Conservation (phyloP, 2,329 filamentous ascomycete species). For the Coleophoma eucalyptorum region DNA sequence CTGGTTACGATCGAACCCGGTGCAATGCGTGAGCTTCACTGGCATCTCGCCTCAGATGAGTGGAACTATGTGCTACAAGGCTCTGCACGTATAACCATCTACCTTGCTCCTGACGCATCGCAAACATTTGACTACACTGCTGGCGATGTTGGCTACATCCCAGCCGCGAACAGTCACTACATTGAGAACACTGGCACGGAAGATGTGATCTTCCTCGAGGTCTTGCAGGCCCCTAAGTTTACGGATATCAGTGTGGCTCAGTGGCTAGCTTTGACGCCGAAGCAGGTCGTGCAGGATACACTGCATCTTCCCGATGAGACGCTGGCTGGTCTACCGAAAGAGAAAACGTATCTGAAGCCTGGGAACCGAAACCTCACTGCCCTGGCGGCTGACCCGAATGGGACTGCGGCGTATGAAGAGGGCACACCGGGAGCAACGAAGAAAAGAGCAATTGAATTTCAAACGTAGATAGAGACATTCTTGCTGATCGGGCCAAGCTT, state of each 20-base stretch:
- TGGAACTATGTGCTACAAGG: slow-evolving; percentile 59
- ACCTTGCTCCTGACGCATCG: slow-evolving; percentile 41
- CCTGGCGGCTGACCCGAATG: slow-evolving; percentile 13
- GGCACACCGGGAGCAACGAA: neutral
- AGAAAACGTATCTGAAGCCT: slow-evolving; percentile 38
- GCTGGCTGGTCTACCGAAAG: slow-evolving; percentile 32
- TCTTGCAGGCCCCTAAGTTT: slow-evolving; percentile 41
- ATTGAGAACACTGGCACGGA: slow-evolving; percentile 57
- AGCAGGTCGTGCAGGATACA: slow-evolving; percentile 17
- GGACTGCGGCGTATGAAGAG: slow-evolving; percentile 13
- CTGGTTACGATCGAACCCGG: slow-evolving; percentile 56
- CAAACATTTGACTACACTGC: slow-evolving; percentile 52
- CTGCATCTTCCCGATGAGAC: slow-evolving; percentile 31
- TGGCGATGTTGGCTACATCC: slow-evolving; percentile 57
- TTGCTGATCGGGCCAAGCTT: too few relatives aligned
- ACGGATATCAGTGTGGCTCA: slow-evolving; percentile 51
- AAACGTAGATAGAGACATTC: too few relatives aligned
- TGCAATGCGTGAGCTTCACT: slow-evolving; percentile 63
- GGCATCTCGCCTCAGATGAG: slow-evolving; percentile 57
- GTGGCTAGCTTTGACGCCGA: slow-evolving; percentile 46
- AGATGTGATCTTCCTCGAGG: slow-evolving; percentile 56
- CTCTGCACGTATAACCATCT: slow-evolving; percentile 52
- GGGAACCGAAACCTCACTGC: slow-evolving; percentile 29
- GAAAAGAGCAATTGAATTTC: neutral
- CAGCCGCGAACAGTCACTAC: slow-evolving; percentile 51